phyloP scores from a whole-genome alignment of 495 filamentous ascomycete genomes.

The Penicillium argentinense region DNA sequence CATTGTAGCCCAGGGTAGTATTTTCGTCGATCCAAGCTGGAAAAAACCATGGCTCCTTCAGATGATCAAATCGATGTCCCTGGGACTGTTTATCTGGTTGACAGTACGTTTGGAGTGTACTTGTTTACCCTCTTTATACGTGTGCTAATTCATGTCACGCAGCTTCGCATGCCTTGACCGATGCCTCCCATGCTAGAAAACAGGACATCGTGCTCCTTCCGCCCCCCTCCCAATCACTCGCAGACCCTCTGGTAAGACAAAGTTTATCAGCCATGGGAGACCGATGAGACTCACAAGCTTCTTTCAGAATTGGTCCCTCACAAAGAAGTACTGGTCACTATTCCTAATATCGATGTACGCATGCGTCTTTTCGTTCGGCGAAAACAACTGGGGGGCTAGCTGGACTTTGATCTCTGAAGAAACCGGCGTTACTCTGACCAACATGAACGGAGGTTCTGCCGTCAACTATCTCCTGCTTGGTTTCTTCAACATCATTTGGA shows the following conservation, averaged over 20 bases:
- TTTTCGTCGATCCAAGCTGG: no score
- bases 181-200: slow-evolving; percentile 21
- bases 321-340: slow-evolving; percentile 30
- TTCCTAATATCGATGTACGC: slow-evolving; percentile 29
- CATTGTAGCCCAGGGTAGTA: no score
- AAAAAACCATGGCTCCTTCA: slow-evolving; percentile 18
- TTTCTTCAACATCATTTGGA: slow-evolving; percentile 37
- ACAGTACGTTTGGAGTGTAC: slow-evolving; percentile 13
- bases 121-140: no score
- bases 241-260: slow-evolving; percentile 30
- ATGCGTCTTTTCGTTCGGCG: slow-evolving; percentile 30
- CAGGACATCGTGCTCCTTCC: slow-evolving; percentile 35
- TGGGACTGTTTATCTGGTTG: slow-evolving; percentile 34
- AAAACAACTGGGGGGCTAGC: slow-evolving; percentile 32
- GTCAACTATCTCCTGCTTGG: slow-evolving; percentile 35
- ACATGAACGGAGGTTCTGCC: slow-evolving; percentile 34
- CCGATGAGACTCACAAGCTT: background rate
- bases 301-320: slow-evolving; percentile 25
- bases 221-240: slow-evolving; percentile 23
- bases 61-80: slow-evolving; percentile 29
- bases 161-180: slow-evolving; percentile 15
- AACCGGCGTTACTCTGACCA: slow-evolving; percentile 25
- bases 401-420: slow-evolving; percentile 32
- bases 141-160: background rate
- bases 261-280: background rate